phyloP scores from a whole-genome alignment of 2,329 filamentous ascomycete species.

The Fusarium torulosum region DNA sequence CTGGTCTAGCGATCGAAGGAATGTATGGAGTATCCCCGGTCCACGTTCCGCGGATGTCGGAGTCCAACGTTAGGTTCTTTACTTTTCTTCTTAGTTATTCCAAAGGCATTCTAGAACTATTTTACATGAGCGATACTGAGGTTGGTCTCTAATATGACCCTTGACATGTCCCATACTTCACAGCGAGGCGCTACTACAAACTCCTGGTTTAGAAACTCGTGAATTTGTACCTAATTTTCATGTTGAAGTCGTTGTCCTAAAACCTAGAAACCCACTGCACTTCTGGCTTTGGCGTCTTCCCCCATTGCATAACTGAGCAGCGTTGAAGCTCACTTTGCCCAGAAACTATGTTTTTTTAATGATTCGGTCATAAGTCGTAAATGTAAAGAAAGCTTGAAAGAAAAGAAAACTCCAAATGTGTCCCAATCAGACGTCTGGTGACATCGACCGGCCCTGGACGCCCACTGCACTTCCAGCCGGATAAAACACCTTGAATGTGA shows the following conservation, averaged over 20 bases:
- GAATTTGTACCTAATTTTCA: constrained; percentile 1
- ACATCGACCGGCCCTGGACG: constrained; percentile 26
- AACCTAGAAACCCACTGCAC: constrained; percentile 48
- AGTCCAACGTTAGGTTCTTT: not conserved
- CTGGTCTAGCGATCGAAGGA: not conserved
- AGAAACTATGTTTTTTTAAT: constrained; percentile 9
- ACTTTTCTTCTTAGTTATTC: not conserved
- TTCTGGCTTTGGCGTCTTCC: constrained; percentile 25
- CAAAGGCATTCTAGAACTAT: constrained; percentile 1
- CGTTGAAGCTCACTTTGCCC: constrained; percentile 42
- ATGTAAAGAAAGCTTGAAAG: constrained; percentile 2
- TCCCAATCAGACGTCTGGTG: not conserved
- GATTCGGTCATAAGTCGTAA: constrained; percentile 26
- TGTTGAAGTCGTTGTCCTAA: constrained; percentile 19
- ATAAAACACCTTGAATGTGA: not conserved
- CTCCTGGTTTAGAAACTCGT: not conserved
- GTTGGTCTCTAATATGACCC: not conserved
- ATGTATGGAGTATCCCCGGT: not conserved
- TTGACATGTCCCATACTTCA: too few relatives aligned
- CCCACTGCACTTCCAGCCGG: constrained; percentile 45
- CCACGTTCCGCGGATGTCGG: not conserved
- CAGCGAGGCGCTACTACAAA: too few relatives aligned
- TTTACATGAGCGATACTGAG: not conserved
- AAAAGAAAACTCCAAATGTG: constrained; percentile 8
- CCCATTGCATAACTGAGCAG: constrained; percentile 1